Percentiles rank a stretch among this genome's conserved stretches.
These are phyloP conservation scores for Oldenlandia corymbosa DNA, from an alignment of 257 asterid genomes.

Conservation along the genomic window DNA sequence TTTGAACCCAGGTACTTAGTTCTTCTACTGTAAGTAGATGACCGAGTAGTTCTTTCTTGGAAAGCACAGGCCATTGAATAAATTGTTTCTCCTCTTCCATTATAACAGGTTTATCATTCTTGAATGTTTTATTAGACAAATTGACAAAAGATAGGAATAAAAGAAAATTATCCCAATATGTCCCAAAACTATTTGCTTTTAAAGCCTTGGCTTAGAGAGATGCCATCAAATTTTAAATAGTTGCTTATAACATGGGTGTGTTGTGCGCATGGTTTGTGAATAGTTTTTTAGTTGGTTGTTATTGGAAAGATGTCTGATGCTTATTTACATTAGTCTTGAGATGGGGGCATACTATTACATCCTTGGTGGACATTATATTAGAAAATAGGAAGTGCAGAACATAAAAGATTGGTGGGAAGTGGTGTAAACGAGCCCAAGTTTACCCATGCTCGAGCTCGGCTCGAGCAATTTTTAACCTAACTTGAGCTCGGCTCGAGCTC, in stretches of 20 bases:
- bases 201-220: not conserved
- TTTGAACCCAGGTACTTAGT: constrained; percentile 65
- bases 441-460: too few relatives aligned
- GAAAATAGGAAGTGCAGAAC: not conserved
- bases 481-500: too few relatives aligned
- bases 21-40: not conserved
- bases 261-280: not conserved
- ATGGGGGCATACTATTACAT: not conserved
- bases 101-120: not conserved
- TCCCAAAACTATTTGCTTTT: not conserved
- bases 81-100: not conserved
- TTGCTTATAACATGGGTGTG: not conserved
- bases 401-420: not conserved
- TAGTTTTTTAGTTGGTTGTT: not conserved
- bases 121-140: not conserved
- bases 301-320: not conserved
- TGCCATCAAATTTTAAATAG: not conserved
- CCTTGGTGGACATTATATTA: not conserved
- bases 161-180: not conserved
- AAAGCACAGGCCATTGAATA: not conserved
- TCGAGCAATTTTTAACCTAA: too few relatives aligned
- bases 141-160: not conserved
- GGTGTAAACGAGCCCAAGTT: too few relatives aligned
- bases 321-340: not conserved
- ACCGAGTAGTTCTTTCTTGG: constrained; percentile 1